These are phyloP conservation scores for Pneumocystis oryctolagi DNA, from an alignment of 1,139 yeast species.

Conservation along the genomic window DNA sequence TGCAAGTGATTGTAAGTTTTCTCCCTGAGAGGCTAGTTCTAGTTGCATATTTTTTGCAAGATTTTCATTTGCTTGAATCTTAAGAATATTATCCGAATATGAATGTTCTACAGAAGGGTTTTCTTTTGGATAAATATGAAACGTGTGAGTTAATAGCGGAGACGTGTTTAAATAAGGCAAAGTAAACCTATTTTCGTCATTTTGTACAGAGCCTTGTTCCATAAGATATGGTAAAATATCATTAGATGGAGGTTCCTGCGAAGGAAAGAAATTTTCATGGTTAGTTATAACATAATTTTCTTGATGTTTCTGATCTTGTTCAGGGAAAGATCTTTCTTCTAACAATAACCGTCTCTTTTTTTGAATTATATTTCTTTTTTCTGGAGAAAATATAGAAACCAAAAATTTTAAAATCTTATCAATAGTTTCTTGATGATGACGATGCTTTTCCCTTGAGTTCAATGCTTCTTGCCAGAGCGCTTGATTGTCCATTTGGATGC, in stretches of 20 bases:
- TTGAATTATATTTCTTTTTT: conserved; percentile 44
- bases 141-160: not conserved
- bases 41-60: not conserved
- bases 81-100: not conserved
- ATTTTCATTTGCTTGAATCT: not conserved
- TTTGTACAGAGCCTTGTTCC: not conserved
- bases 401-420: conserved; percentile 77
- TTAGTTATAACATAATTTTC: not conserved
- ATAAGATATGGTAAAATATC: not conserved
- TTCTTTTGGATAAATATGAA: not conserved
- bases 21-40: not conserved
- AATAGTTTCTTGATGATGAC: conserved; percentile 71
- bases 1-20: not conserved
- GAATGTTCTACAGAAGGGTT: not conserved
- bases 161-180: not conserved
- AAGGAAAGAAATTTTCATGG: not conserved
- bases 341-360: not conserved
- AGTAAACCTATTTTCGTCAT: not conserved
- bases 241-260: not conserved
- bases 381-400: conserved; percentile 35
- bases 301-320: not conserved
- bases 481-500: conserved; percentile 78
- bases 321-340: not conserved
- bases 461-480: conserved; percentile 81
- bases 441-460: conserved; percentile 68